Base-by-base conservation (phyloP, 1,139 yeast species). In the Eremothecium cymbalariae region DNA sequence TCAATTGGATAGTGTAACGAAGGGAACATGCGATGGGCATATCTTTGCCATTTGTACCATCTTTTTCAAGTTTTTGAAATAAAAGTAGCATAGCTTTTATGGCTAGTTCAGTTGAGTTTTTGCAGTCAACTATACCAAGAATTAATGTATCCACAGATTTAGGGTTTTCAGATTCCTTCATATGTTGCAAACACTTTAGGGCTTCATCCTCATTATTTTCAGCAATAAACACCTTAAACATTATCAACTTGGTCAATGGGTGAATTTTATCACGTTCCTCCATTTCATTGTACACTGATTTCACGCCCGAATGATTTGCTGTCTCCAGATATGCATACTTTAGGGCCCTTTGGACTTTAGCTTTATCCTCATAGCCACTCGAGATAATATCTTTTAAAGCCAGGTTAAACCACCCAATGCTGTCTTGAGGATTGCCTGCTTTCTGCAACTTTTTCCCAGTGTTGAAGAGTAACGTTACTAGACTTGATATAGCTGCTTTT, bases 401-500 rank as follows among this genome's bases (percentile, higher is more conserved):
- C 6, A 51, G 30, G 16, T 43, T 33, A 38, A 43, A 52, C 36
- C 40, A 46, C 8, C 36, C 40, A 5, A 43, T 36, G 23, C 48
- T 32, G 15, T 43, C 41, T 2, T 9, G n/a, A 21, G 32, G 38
- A 3, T 40, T 33, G n/a, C 41, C 45, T 7, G 22, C 25, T 28
- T 52, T 52, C n/a, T 50, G 51, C 11, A 43, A 23, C 23, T 40
- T 43, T 24, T 51, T 52, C 1, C 51, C 55, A n/a, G 39, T 25
- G 37, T 51, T 51, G 53, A 55, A 51, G 11, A 51, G 33, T 21
- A 52, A 24, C 3, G 55, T 49, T 4, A 52, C 42, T 19, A 51
- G 36, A 18, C 48, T 41, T 3, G 53, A 41, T 9, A 40, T 26
- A 6, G 47, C 34, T 8, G 33, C 33, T 27, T 36, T 35, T 6